Evolutionary conservation across 2,329 filamentous ascomycete genomes (phyloP).

Genomic region (Aspergillus sp.): DNA sequence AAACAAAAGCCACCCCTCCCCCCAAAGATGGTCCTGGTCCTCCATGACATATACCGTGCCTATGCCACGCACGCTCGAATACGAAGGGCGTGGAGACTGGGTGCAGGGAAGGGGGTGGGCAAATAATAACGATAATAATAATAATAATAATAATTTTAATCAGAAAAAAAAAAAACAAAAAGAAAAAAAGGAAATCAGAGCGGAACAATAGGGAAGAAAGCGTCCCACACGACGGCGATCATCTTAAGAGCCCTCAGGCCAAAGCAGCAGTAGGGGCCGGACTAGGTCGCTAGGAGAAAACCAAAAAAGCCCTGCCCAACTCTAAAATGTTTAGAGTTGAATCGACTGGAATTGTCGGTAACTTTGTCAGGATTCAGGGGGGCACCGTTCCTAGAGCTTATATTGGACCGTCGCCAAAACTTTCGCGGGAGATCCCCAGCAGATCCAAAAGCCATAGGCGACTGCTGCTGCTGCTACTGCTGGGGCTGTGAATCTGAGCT

Average conservation of each 20-base stretch:
- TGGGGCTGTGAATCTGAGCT: background rate
- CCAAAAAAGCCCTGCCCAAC: slow-evolving; percentile 9
- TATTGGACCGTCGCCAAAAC: slow-evolving; percentile 30
- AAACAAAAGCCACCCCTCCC: too few species aligned
- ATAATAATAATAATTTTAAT: background rate
- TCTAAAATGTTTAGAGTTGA: slow-evolving; percentile 23
- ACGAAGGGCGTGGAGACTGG: slow-evolving; percentile 4
- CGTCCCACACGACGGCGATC: slow-evolving; percentile 10
- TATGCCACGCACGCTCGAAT: slow-evolving; percentile 6
- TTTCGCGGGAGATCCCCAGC: slow-evolving; percentile 41
- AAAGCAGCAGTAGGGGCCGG: background rate
- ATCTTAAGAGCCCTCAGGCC: background rate
- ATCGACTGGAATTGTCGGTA: slow-evolving; percentile 24
- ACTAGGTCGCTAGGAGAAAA: background rate
- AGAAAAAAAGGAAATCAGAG: slow-evolving; percentile 2
- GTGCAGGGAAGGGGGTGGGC: background rate
- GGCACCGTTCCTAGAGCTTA: slow-evolving; percentile 27
- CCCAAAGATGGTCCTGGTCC: background rate
- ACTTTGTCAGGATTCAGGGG: slow-evolving; percentile 27
- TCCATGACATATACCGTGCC: slow-evolving; percentile 2
- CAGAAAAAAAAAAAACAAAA: background rate
- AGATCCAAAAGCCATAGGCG: slow-evolving; percentile 28
- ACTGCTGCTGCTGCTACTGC: background rate
- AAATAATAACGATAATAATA: background rate
- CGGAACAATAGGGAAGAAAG: slow-evolving; percentile 3